A percentile compares a stretch with the other conserved stretches of the same genome.
Evolutionary conservation across 2,329 filamentous ascomycete species (phyloP).

Genomic region (Diplodia mutila): DNA sequence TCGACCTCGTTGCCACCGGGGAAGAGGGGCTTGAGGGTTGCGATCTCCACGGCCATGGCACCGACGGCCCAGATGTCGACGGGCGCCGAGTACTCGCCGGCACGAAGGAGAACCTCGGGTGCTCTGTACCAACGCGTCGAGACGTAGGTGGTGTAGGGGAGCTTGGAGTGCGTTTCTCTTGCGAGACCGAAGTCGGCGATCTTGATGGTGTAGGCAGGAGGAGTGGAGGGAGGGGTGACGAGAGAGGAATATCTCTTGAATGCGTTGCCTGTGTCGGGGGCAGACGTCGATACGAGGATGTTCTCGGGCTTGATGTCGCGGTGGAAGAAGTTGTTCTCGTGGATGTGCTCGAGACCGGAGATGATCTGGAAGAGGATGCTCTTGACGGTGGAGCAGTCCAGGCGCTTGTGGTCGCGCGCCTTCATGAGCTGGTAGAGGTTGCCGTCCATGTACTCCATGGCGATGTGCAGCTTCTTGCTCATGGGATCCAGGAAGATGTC

Average conservation of each 20-base stretch:
- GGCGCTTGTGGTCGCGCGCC: constrained; percentile 88
- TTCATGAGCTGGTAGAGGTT: constrained; percentile 99
- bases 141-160: constrained; percentile 97
- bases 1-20: constrained; percentile 98
- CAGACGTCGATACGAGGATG: constrained; percentile 91
- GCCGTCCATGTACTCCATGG: constrained; percentile 99
- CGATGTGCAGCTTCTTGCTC: constrained; percentile 95
- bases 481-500: constrained; percentile 98
- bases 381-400: constrained; percentile 91
- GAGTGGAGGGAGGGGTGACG: constrained; percentile 92
- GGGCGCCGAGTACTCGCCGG: constrained; percentile 94
- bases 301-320: constrained; percentile 99
- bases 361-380: constrained; percentile 98
- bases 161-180: constrained; percentile 94
- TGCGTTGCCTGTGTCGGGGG: constrained; percentile 77
- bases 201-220: constrained; percentile 93
- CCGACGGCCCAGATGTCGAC: constrained; percentile 99
- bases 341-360: constrained; percentile 93
- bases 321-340: constrained; percentile 96
- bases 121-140: constrained; percentile 96
- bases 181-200: constrained; percentile 98
- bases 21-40: constrained; percentile 94
- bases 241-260: constrained; percentile 92
- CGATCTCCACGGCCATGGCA: constrained; percentile 97
- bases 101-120: constrained; percentile 89